Evolutionary conservation across 106 monocot species (phyloP).

Genomic region (Dendrobium huoshanense): DNA sequence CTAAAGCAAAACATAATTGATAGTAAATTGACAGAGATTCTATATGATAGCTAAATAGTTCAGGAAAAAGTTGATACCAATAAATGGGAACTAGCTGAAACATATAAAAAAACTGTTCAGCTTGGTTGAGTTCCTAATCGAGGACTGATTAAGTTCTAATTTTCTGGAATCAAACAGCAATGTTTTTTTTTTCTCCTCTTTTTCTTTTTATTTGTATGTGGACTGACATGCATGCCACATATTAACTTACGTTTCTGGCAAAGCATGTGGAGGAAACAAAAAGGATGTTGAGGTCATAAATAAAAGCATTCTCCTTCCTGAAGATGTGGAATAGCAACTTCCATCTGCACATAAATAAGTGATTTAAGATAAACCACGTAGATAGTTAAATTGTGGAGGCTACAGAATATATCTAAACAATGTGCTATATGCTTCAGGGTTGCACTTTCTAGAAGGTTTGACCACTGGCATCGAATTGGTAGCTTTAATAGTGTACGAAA

Average conservation of each 20-base stretch:
- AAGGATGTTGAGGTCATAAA: background rate
- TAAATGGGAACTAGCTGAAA: background rate
- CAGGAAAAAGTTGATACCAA: too few species aligned
- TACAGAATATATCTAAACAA: too few species aligned
- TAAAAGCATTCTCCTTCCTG: background rate
- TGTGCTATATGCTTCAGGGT: too few species aligned
- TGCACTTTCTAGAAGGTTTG: too few species aligned
- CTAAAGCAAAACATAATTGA: background rate
- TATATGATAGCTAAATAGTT: background rate
- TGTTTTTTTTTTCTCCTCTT: background rate
- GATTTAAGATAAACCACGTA: background rate
- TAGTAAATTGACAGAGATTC: background rate
- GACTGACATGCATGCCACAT: background rate
- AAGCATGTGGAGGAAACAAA: background rate
- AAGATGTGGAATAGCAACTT: background rate
- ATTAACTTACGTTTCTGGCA: constrained; percentile 1
- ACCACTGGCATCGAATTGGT: too few species aligned
- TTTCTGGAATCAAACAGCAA: background rate
- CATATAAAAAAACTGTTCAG: background rate
- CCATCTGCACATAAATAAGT: constrained; percentile 5
- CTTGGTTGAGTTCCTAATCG: background rate
- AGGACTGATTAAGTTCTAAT: background rate
- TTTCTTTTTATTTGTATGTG: background rate
- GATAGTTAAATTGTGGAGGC: too few species aligned
- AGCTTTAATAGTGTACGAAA: too few species aligned